phyloP scores from a whole-genome alignment of 805 yeast genomes.

The Candida lessepsii region DNA sequence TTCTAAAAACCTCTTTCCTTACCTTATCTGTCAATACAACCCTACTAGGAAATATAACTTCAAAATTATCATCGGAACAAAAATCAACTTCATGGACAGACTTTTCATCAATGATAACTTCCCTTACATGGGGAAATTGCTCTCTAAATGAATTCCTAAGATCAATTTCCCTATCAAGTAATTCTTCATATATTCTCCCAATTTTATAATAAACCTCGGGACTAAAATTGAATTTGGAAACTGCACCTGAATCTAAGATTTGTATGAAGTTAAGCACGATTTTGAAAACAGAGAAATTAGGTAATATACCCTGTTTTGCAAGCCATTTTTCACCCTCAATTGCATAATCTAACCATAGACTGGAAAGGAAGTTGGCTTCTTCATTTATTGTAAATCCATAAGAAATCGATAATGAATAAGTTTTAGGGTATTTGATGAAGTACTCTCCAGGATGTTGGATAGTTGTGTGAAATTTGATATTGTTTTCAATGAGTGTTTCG shows the following conservation, averaged over 20 bases:
- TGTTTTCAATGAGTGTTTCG: constrained; percentile 41
- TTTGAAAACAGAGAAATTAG: constrained; percentile 51
- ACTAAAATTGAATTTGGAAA: constrained; percentile 28
- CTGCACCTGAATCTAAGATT: constrained; percentile 32
- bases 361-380: constrained; percentile 55
- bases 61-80: constrained; percentile 54
- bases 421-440: constrained; percentile 55
- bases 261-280: constrained; percentile 48
- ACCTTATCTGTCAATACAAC: constrained; percentile 36
- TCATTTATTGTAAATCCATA: constrained; percentile 59
- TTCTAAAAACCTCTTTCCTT: constrained; percentile 29
- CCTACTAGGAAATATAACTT: constrained; percentile 54
- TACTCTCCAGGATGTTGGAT: constrained; percentile 64
- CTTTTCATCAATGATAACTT: constrained; percentile 33
- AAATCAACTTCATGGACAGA: constrained; percentile 31
- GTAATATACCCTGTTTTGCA: constrained; percentile 44
- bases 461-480: constrained; percentile 47
- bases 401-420: constrained; percentile 51
- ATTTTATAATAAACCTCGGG: constrained; percentile 33
- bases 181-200: constrained; percentile 28
- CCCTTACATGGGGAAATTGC: constrained; percentile 26
- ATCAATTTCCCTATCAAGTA: constrained; percentile 44
- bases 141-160: constrained; percentile 35
- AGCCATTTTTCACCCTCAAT: constrained; percentile 53
- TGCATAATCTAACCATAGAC: constrained; percentile 53